Evolutionary conservation across 176 grass and related monocot species (phyloP).

Genomic region (Eremochloa ophiuroides): DNA sequence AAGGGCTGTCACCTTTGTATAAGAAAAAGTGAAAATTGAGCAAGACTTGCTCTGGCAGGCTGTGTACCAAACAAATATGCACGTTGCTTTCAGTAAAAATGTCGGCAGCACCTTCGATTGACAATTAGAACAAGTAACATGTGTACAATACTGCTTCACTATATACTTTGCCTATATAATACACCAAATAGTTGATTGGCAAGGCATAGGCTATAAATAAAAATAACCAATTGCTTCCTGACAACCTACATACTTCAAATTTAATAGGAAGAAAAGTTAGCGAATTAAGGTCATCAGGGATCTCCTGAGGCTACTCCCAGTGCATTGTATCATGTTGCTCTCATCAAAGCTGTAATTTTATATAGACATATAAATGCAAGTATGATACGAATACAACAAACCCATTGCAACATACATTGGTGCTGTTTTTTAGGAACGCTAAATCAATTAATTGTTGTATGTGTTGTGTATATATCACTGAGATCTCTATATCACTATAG

Average conservation of each 20-base stretch:
- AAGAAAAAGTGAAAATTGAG: neutral
- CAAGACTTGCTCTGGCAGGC: neutral
- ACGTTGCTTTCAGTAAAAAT: slow-evolving; percentile 27
- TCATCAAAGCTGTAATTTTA: neutral
- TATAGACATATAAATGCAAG: neutral
- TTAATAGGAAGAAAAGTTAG: slow-evolving; percentile 8
- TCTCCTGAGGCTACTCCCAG: neutral
- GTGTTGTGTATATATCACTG: neutral
- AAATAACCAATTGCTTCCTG: neutral
- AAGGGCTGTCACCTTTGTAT: neutral
- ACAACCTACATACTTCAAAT: slow-evolving; percentile 8
- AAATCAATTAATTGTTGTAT: neutral
- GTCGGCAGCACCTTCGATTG: slow-evolving; percentile 21
- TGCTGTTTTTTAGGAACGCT: neutral
- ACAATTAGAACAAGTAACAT: slow-evolving; percentile 26
- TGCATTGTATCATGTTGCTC: neutral
- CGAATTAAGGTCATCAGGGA: neutral
- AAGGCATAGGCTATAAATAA: neutral
- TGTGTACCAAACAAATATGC: neutral
- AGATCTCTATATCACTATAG: neutral
- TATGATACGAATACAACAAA: neutral
- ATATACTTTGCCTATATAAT: neutral
- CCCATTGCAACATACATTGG: neutral
- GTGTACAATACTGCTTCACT: slow-evolving; percentile 29
- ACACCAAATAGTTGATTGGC: neutral